Base-by-base conservation (phyloP, 1,284 basidiomycete species). In the Naganishia albida region DNA sequence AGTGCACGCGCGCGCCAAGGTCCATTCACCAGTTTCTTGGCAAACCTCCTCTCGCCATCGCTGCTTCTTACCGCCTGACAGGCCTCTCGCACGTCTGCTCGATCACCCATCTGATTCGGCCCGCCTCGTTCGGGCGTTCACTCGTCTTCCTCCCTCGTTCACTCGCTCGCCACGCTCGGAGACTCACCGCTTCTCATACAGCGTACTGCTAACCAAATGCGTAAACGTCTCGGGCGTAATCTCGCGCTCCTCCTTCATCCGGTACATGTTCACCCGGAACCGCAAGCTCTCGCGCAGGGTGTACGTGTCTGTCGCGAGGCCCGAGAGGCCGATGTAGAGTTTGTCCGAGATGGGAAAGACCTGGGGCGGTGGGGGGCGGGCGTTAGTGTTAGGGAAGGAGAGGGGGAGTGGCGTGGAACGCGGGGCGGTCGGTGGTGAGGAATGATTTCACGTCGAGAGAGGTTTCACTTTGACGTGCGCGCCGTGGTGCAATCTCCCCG, bases 221-320 rank as follows among this genome's bases (percentile, higher is more conserved):
- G 93, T 90, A 80, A 99, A 98, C 8, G 93, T 93, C 81, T 94
- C 88, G 53, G 96, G 96, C 72, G 93, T 88, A 74, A 99, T 97
- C 73, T 94, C 89, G 67, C 96, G 86, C 77, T 98, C 95, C 79
- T 99, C 96, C 82, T 99, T 99, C 86, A 99, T 97, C 55, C 91
- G 91, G 82, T 98, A 99, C 91, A 99, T 96, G 83, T 99, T 99
- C 66, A 96, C 88, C 68, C 94, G 85, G 81, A 91, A 96, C 64
- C 96, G 87, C 74, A 97, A 88, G 63, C 87, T 86, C 78, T 97
- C 92, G 70, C 87, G 88, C 88, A 99, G 81, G 69, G 96, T 98
- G 69, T 86, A 85, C 62, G 96, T 91, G 78, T 99, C 96, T 15
- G 92, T 90, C 7, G 90, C 96, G 52, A 99, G 84, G 62, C 96